Evolutionary conservation across 2,329 filamentous ascomycete genomes (phyloP), one percentile per base, ranked within the genome.

Genomic region (Raffaelea ambrosiae): DNA sequence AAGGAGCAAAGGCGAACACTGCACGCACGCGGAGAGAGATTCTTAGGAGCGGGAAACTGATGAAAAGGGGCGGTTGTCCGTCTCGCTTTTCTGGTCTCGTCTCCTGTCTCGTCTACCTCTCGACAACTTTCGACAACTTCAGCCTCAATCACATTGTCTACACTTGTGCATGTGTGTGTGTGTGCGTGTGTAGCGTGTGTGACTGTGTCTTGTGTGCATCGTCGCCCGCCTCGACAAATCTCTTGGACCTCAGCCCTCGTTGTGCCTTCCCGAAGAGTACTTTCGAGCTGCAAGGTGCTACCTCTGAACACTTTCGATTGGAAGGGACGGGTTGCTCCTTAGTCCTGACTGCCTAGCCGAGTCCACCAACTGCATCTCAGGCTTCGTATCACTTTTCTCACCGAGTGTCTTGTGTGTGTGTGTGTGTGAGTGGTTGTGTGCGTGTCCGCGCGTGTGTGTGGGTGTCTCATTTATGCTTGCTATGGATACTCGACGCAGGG

Each of bases 401-500:
- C 19, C 39, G 19, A 3, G 11, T 21, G 39, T 22, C 4, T 19
- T 20, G 39, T 14, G 39, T 40, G n/a, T n/a, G n/a, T n/a, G n/a
- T n/a, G n/a, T n/a, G n/a, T n/a, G n/a, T n/a, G n/a, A n/a, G n/a
- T n/a, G n/a, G 3, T 18, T 39, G n/a, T n/a, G n/a, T n/a, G n/a
- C n/a, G n/a, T n/a, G n/a, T n/a, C n/a, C n/a, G n/a, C n/a, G n/a
- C n/a, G n/a, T n/a, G 42, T 40, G 21, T 46, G 31, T 39, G 22
- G 29, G 11, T 19, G 29, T 26, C 42, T 23, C 35, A 29, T 29
- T 29, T 13, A 51, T 50, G 44, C 36, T 51, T 22, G 23, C 43
- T 5, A 48, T 51, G 49, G 46, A 48, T 40, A 46, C 29, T 20
- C 46, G 45, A 14, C 31, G 43, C 31, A 48, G 40, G 44, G 41